Evolutionary conservation across 2,329 filamentous ascomycete species (phyloP).

Genomic region (Xylariaceae sp.): DNA sequence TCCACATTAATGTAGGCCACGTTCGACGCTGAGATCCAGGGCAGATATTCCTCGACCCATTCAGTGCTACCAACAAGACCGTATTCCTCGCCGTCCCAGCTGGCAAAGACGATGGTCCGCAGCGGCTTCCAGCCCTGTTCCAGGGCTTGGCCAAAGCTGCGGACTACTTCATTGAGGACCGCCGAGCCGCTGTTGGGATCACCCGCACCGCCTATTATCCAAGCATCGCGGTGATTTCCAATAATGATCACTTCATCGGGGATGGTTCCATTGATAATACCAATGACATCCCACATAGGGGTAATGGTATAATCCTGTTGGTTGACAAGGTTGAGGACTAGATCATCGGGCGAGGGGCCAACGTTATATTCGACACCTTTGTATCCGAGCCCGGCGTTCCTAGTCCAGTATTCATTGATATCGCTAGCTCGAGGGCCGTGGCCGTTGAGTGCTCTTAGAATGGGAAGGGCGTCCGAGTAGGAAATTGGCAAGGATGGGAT

Average conservation of each 20-base stretch:
- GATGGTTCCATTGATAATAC: constrained; percentile 82
- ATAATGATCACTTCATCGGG: constrained; percentile 80
- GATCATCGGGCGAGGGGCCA: constrained; percentile 67
- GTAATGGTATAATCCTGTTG: constrained; percentile 77
- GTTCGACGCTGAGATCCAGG: constrained; percentile 67
- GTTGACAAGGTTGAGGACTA: constrained; percentile 69
- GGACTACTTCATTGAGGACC: constrained; percentile 69
- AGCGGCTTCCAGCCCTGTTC: constrained; percentile 74
- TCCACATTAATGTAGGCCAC: constrained; percentile 87
- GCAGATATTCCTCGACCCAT: constrained; percentile 85
- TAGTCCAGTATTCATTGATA: constrained; percentile 65
- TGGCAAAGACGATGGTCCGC: constrained; percentile 85
- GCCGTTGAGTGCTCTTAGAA: constrained; percentile 86
- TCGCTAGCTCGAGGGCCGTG: constrained; percentile 73
- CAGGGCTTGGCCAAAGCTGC: constrained; percentile 65
- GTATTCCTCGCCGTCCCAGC: constrained; percentile 81
- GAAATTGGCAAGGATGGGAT: constrained; percentile 93
- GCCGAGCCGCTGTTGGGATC: constrained; percentile 82
- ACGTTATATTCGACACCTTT: constrained; percentile 82
- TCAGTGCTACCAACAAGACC: constrained; percentile 81
- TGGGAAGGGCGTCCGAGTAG: constrained; percentile 76
- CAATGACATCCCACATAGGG: constrained; percentile 86
- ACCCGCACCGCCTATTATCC: constrained; percentile 75
- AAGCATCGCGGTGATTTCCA: constrained; percentile 89
- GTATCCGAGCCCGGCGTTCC: constrained; percentile 65